Evolutionary conservation across 2,329 filamentous ascomycete genomes (phyloP).

Genomic region (Knufia petricola): DNA sequence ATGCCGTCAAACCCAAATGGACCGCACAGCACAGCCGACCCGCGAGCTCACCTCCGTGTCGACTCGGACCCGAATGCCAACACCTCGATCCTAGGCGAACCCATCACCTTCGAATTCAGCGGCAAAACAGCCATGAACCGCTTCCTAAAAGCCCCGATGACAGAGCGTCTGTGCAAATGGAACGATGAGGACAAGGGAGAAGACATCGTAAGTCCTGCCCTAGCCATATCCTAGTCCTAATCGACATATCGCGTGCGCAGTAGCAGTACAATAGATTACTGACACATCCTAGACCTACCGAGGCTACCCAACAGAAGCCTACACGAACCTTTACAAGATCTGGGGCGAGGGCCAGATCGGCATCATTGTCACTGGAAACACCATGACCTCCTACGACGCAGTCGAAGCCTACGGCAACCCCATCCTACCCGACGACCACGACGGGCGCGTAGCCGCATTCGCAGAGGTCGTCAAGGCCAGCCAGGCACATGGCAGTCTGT

Average conservation of each 20-base stretch:
- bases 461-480: constrained; percentile 44
- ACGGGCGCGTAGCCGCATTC: constrained; percentile 51
- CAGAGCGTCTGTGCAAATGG: constrained; percentile 54
- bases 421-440: constrained; percentile 47
- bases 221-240: not conserved
- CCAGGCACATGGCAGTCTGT: constrained; percentile 49
- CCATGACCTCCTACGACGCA: constrained; percentile 54
- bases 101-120: constrained; percentile 43
- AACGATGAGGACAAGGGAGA: constrained; percentile 26
- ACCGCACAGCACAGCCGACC: constrained; percentile 7
- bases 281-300: constrained; percentile 45
- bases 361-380: constrained; percentile 54
- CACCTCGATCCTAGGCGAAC: constrained; percentile 35
- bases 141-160: constrained; percentile 59
- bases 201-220: constrained; percentile 10
- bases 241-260: not conserved
- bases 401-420: constrained; percentile 48
- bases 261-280: too few species aligned
- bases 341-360: constrained; percentile 54
- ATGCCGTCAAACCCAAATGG: not conserved
- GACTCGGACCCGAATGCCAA: constrained; percentile 17
- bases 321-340: constrained; percentile 49
- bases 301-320: constrained; percentile 43
- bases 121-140: constrained; percentile 51
- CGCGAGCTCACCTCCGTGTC: constrained; percentile 12